Evolutionary conservation across 2,329 filamentous ascomycete species (phyloP), one percentile per base, ranked within the genome.

Genomic region (Teratosphaeria zuluensis): DNA sequence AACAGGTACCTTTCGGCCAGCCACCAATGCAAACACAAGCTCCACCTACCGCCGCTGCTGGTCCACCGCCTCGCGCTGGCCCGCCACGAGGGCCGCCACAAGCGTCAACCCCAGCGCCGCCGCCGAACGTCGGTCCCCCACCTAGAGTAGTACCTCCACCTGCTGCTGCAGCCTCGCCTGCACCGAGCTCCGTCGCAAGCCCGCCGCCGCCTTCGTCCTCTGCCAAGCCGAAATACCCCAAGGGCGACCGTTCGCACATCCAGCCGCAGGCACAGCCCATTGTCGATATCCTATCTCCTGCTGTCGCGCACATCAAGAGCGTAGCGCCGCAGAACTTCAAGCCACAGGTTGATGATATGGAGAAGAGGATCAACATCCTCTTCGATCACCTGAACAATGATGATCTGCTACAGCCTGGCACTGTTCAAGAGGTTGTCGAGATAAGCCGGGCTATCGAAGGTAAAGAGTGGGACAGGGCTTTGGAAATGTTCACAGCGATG

Each of bases 371-470:
- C 60, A 67, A 89, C 68, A 86, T 96, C 55, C 79, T 99, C n/a
- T 97, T 96, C 72, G 92, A 99, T 70, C 91, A 96, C 73, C 80
- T 99, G 53, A 99, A 97, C 80, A 97, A 97, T 65, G 88, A 92
- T 69, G 92, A 97, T 69, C 79, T 96, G 48, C 80, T 97, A 57
- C 89, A 88, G 76, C 83, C 88, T 1, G 86, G 89, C 68, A 96
- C 88, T 0, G 82, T 92, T 55, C 79, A 83, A 61, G 80, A 86
- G 70, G 78, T 92, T 66, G 78, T 80, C 8, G 77, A 84, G 66
- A 76, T 91, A 32, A 69, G 72, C 24, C 68, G 68, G 57, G 69
- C 71, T 51, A 65, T 80, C 12, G 69, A 75, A 53, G 65, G 64
- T 11, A 73, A 72, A 61, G 70, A 78, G 21, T 78, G 76, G 62